Percentiles rank a stretch among this genome's conserved stretches.
Evolutionary conservation across 345 rosid species (phyloP).

Genomic region (Carallia brachiata): DNA sequence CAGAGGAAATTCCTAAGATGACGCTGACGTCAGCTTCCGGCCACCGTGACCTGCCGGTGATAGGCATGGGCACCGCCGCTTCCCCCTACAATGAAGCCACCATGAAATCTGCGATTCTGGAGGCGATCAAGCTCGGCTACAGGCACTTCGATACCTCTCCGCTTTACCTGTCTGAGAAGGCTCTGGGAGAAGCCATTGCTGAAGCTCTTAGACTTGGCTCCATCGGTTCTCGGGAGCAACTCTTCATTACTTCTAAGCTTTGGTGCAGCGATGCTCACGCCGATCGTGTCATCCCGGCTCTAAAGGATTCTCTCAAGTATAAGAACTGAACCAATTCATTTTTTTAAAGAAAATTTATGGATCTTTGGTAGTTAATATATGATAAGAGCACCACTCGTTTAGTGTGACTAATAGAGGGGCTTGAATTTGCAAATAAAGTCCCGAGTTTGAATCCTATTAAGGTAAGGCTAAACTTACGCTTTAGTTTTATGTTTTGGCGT

Average conservation of each 20-base stretch:
- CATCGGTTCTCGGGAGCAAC: constrained; percentile 31
- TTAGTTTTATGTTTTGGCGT: too few species aligned
- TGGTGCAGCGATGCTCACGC: constrained; percentile 30
- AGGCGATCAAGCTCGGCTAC: constrained; percentile 38
- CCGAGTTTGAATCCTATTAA: too few species aligned
- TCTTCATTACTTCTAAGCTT: constrained; percentile 46
- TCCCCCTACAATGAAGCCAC: constrained; percentile 11
- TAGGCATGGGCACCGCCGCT: constrained; percentile 24
- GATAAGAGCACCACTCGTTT: neutral
- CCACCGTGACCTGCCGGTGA: constrained; percentile 17
- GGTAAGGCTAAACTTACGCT: too few species aligned
- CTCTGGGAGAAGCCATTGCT: constrained; percentile 36
- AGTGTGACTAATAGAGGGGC: too few species aligned
- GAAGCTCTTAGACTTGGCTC: constrained; percentile 36
- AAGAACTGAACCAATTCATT: neutral
- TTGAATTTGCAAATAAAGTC: too few species aligned
- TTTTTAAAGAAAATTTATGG: neutral
- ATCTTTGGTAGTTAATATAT: neutral
- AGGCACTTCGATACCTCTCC: constrained; percentile 42
- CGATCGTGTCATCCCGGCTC: constrained; percentile 30
- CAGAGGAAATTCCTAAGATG: neutral
- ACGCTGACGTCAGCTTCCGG: constrained; percentile 1
- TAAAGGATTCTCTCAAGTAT: constrained; percentile 25
- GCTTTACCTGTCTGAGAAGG: constrained; percentile 29
- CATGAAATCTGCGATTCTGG: constrained; percentile 14